A percentile compares a stretch with the other conserved stretches of the same genome.
Conservation (phyloP, 352 stramenopile genomes). For the Ophiocytium majus region DNA sequence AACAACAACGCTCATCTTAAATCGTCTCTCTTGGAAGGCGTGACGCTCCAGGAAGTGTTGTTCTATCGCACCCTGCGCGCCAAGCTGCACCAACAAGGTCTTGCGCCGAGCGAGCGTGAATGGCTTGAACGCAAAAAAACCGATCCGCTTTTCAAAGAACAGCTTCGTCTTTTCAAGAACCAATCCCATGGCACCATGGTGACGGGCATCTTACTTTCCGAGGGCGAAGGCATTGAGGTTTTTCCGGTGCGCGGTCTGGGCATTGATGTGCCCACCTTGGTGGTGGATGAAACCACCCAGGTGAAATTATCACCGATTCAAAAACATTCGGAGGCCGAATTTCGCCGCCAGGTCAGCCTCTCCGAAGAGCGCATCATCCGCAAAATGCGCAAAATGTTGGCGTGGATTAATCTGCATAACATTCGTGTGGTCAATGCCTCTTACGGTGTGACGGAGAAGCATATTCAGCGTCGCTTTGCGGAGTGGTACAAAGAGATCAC, state of each 20-base stretch:
- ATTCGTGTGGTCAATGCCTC: constrained; percentile 2
- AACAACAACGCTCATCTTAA: constrained; percentile 8
- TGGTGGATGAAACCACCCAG: background rate
- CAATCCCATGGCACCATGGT: background rate
- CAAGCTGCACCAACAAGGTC: background rate
- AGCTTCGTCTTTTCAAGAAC: background rate
- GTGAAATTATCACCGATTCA: background rate
- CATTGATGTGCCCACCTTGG: background rate
- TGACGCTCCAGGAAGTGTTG: background rate
- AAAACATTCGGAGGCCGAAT: background rate
- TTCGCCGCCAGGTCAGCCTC: background rate
- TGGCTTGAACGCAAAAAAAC: background rate
- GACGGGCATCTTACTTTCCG: background rate
- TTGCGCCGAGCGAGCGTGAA: background rate
- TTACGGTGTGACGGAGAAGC: background rate
- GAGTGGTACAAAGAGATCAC: background rate
- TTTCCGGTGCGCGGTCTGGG: background rate
- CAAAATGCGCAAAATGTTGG: background rate
- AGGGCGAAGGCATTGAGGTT: background rate
- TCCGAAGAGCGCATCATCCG: background rate
- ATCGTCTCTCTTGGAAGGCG: background rate
- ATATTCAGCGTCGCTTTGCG: background rate
- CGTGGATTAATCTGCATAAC: background rate
- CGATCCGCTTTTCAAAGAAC: background rate
- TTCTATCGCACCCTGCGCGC: background rate